Evolutionary conservation across 192 early-diverging fungal species (phyloP).

Genomic region (Spinellus fusiger): DNA sequence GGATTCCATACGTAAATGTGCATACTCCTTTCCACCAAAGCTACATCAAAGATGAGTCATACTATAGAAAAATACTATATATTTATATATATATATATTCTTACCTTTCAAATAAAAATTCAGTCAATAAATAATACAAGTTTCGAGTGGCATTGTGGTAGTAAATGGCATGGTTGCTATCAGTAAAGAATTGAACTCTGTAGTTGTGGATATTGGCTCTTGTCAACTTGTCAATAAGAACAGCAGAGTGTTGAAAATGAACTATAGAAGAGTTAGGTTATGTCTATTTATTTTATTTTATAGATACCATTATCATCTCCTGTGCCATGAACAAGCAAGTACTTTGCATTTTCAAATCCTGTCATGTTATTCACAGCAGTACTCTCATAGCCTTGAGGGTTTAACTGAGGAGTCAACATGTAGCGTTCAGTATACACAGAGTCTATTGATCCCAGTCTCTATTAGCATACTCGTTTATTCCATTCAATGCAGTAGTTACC

Average conservation of each 20-base stretch:
- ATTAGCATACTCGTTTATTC: background rate
- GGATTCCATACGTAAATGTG: constrained; percentile 20
- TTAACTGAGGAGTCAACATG: constrained; percentile 84
- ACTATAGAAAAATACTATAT: background rate
- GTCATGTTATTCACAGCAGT: constrained; percentile 75
- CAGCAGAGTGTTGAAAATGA: constrained; percentile 88
- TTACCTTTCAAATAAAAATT: constrained; percentile 32
- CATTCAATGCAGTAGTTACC: constrained; percentile 7
- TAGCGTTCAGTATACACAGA: constrained; percentile 96
- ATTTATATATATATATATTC: background rate
- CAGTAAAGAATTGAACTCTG: constrained; percentile 82
- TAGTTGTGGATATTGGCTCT: constrained; percentile 68
- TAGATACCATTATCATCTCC: constrained; percentile 74
- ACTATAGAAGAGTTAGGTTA: constrained; percentile 39
- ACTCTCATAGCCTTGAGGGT: constrained; percentile 69
- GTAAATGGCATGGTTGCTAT: constrained; percentile 85
- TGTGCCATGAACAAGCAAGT: constrained; percentile 86
- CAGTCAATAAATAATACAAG: constrained; percentile 36
- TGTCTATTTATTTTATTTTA: background rate
- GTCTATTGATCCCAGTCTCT: constrained; percentile 37
- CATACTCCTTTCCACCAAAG: constrained; percentile 32
- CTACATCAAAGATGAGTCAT: background rate
- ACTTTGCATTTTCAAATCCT: constrained; percentile 75
- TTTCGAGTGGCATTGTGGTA: constrained; percentile 71
- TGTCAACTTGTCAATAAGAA: constrained; percentile 74